phyloP scores from a whole-genome alignment of 2,329 filamentous ascomycete species.

The Penicillium italicum region DNA sequence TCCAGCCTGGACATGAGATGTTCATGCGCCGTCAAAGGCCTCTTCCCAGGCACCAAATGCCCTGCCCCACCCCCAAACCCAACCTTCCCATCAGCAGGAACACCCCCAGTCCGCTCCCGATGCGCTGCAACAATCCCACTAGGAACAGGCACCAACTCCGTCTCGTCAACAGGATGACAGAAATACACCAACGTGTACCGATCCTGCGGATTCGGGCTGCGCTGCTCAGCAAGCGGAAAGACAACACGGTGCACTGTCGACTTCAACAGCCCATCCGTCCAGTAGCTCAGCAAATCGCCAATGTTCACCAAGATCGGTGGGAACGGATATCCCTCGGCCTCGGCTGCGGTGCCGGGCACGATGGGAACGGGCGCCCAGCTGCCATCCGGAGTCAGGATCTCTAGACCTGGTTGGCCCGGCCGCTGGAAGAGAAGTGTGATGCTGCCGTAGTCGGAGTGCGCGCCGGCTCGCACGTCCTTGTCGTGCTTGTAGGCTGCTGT shows the following conservation, averaged over 20 bases:
- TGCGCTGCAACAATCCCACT: constrained; percentile 48
- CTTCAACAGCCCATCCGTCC: constrained; percentile 83
- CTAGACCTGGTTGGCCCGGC: constrained; percentile 77
- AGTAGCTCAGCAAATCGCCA: constrained; percentile 73
- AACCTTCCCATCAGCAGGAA: constrained; percentile 26
- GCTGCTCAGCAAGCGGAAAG: constrained; percentile 53
- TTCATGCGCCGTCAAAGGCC: constrained; percentile 54
- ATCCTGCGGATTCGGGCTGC: constrained; percentile 43
- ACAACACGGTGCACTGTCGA: constrained; percentile 87
- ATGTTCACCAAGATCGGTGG: constrained; percentile 72
- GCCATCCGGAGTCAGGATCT: constrained; percentile 63
- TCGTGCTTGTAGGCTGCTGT: constrained; percentile 46
- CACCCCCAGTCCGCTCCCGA: constrained; percentile 28
- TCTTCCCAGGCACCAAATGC: constrained; percentile 28
- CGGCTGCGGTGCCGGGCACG: constrained; percentile 43
- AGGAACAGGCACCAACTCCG: constrained; percentile 53
- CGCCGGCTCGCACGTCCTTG: constrained; percentile 76
- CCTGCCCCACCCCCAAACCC: constrained; percentile 43
- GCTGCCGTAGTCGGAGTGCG: constrained; percentile 81
- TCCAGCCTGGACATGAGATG: constrained; percentile 57
- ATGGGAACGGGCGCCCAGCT: constrained; percentile 66
- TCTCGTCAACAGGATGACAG: constrained; percentile 58
- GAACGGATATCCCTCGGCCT: constrained; percentile 44
- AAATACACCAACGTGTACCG: constrained; percentile 61
- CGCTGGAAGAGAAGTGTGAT: constrained; percentile 77